Evolutionary conservation across 768 basidiomycete genomes (phyloP), one percentile per base, ranked within the genome.

Genomic region (Boletus sensibilis): DNA sequence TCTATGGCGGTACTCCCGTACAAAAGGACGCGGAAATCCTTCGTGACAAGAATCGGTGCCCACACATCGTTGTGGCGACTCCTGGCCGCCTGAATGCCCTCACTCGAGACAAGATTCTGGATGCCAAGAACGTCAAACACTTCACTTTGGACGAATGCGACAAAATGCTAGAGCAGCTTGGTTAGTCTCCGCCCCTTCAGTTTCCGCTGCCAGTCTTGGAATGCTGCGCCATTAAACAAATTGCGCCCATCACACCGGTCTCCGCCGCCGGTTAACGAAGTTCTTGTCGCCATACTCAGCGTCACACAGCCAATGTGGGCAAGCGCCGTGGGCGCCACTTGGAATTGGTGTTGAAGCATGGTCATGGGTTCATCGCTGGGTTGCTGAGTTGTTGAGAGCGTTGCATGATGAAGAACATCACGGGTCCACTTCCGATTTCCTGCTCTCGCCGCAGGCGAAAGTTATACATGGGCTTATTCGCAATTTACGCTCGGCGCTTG

Each of bases 161-260:
- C 84, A 99, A 99, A 86, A 98, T 99, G 94, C 90, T 99, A 73
- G 97, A 99, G 84, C 91, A 94, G 86, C 94, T 99, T 80, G 97
- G 97, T 99, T 92, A 98, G 97, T 99, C 84, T 66, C 62, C 65
- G 68, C 64, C 68, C 64, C 58, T 87, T 81, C 87, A 82, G 79
- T 85, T 88, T 87, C 80, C 82, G 82, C 83, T 78, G 76, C 77
- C 70, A 73, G 50, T 65, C 68, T 65, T 69, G 62, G 67, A 38
- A 55, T 69, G 35, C 54, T 74, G 78, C 77, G 68, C 74, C 76
- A 67, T 80, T 82, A 78, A 68, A 60, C 64, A 56, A 78, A 76
- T 80, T 77, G 77, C 74, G 78, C 76, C 71, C 54, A 50, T 63
- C 73, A 44, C 66, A 65, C 72, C 74, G 70, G 70, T 62, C 59